Conservation (phyloP, 2,329 filamentous ascomycete genomes). For the Botrytis byssoidea region DNA sequence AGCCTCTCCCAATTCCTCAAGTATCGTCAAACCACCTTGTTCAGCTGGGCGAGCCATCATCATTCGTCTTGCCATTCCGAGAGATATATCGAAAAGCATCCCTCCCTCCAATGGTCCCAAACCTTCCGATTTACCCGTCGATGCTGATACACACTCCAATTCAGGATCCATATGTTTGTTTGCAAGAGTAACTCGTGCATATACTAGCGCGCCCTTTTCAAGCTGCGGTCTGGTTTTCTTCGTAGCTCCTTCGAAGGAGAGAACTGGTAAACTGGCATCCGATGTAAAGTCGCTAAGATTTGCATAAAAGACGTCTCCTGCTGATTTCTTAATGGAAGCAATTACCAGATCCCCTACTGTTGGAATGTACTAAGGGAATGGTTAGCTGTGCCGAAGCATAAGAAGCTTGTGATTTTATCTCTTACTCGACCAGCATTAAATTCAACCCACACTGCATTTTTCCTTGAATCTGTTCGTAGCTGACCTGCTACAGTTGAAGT, state of each 20-base stretch:
- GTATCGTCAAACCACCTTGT: slow-evolving; percentile 65
- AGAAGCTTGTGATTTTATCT: slow-evolving; percentile 12
- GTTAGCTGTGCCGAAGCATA: slow-evolving; percentile 4
- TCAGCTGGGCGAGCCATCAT: slow-evolving; percentile 63
- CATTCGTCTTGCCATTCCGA: slow-evolving; percentile 77
- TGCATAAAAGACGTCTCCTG: slow-evolving; percentile 77
- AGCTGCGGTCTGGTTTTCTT: slow-evolving; percentile 89
- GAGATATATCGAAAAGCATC: slow-evolving; percentile 80
- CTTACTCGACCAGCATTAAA: slow-evolving; percentile 66
- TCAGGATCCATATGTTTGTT: slow-evolving; percentile 85
- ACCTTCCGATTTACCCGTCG: slow-evolving; percentile 85
- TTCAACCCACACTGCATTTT: slow-evolving; percentile 78
- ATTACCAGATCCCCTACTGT: slow-evolving; percentile 82
- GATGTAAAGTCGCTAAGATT: slow-evolving; percentile 65
- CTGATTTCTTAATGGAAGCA: slow-evolving; percentile 75
- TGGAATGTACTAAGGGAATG: slow-evolving; percentile 68
- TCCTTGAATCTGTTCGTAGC: slow-evolving; percentile 65
- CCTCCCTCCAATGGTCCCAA: slow-evolving; percentile 80
- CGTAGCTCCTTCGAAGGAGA: slow-evolving; percentile 89
- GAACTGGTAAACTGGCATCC: slow-evolving; percentile 72
- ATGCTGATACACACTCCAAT: slow-evolving; percentile 81
- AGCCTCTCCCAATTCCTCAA: slow-evolving; percentile 74
- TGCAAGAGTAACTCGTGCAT: slow-evolving; percentile 77
- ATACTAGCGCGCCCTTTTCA: slow-evolving; percentile 73
- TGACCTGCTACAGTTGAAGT: slow-evolving; percentile 66